Base-by-base conservation (phyloP, 768 basidiomycete species). In the Suillus sp. region DNA sequence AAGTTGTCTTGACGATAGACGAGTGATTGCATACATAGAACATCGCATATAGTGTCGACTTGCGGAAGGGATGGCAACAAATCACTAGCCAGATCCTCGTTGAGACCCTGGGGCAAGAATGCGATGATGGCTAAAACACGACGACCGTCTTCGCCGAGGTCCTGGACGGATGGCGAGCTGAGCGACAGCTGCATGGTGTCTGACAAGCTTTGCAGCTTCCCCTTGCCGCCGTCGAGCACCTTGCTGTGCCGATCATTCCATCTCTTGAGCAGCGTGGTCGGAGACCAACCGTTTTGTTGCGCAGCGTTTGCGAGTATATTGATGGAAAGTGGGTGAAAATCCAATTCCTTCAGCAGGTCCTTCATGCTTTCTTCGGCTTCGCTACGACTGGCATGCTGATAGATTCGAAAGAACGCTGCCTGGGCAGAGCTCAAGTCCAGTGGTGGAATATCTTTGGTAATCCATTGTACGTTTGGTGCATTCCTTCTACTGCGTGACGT, bases 31-130 rank as follows among this genome's bases (percentile, higher is more conserved):
- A 5, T 60, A 18, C 43, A 60, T 13, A 60, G 47, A 14, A 51
- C 30, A 22, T 45, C 60, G 2, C 51, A 53, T 35, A 60, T 27
- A 7, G 14, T 1, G n/a, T 32, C 32, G 34, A 60, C 13, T 5
- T 37, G 22, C 13, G 20, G 43, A 6, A 34, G 43, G 2, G 20
- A 60, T 37, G 32, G 34, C 32, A 60, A 50, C 13, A 48, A 47
- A 14, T 35, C 10, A 6, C 43, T 60, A 30, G 60, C 40, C 34
- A 47, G 5, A 22, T 18, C 13, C 2, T 38, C 16, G 8, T 27
- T 55, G 34, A 62, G 22, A 18, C 62, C 62, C 25, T 62, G 62
- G n/a, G 62, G 62, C 7, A 62, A 22, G 20, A 58, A 43, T 0
- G 42, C 62, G 4, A 56, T 32, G 25, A 62, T 42, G 6, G 51